phyloP scores from a whole-genome alignment of 768 basidiomycete genomes.

The Sporobolomyces pararoseus region DNA sequence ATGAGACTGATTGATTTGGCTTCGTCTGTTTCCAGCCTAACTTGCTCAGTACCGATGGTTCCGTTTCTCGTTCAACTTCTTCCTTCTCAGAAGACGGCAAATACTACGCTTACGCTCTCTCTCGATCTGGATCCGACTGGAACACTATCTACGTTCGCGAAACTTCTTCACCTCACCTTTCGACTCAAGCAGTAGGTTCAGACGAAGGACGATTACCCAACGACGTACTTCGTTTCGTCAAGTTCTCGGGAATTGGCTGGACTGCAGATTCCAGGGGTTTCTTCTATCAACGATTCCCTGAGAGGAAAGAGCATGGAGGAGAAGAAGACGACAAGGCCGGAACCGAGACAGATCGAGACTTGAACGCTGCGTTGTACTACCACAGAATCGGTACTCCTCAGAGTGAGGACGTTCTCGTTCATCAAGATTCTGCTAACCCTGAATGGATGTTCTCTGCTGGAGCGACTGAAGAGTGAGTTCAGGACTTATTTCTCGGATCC shows the following conservation, averaged over 20 bases:
- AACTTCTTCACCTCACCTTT: conserved; percentile 59
- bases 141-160: conserved; percentile 54
- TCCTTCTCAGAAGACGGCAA: conserved; percentile 66
- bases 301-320: conserved; percentile 54
- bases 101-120: conserved; percentile 56
- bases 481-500: not conserved
- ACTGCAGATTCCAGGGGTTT: conserved; percentile 74
- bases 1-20: too few species aligned
- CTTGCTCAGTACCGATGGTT: conserved; percentile 67
- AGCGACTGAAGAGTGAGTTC: conserved; percentile 51
- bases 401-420: conserved; percentile 61
- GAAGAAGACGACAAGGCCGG: conserved; percentile 57
- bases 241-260: conserved; percentile 71
- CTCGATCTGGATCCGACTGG: conserved; percentile 46
- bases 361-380: conserved; percentile 59
- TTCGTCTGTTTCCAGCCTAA: conserved; percentile 63
- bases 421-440: conserved; percentile 61
- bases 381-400: conserved; percentile 69
- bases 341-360: conserved; percentile 48
- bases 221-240: conserved; percentile 70
- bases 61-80: conserved; percentile 60
- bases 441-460: conserved; percentile 39
- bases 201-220: conserved; percentile 55
- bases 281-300: conserved; percentile 74
- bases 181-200: conserved; percentile 41